phyloP scores from a whole-genome alignment of 202 grass and related monocot species.

The Setaria italica region DNA sequence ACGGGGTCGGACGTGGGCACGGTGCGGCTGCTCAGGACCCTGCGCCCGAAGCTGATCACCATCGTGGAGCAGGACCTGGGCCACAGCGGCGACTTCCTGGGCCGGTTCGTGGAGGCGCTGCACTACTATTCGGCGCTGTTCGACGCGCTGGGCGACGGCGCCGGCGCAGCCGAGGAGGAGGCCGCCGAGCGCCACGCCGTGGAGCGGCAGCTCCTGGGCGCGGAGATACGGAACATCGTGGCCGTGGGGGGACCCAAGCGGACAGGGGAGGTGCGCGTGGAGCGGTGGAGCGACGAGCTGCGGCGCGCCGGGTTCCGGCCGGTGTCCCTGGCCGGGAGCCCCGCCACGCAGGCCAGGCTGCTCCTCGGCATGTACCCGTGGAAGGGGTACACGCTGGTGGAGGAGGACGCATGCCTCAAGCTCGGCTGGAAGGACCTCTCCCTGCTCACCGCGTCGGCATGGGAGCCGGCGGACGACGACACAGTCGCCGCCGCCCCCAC shows the following conservation, averaged over 20 bases:
- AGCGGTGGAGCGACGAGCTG: constrained; percentile 84
- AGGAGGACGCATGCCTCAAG: constrained; percentile 75
- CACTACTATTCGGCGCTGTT: constrained; percentile 97
- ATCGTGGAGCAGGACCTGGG: constrained; percentile 92
- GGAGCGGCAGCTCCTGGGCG: constrained; percentile 80
- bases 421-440: constrained; percentile 96
- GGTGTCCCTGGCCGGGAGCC: constrained; percentile 73
- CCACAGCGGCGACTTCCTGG: constrained; percentile 75
- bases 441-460: constrained; percentile 87
- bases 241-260: constrained; percentile 80
- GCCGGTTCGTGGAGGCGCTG: constrained; percentile 86
- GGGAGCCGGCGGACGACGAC: constrained; percentile 46
- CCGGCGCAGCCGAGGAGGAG: constrained; percentile 40
- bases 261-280: constrained; percentile 78
- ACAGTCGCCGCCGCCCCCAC: not conserved
- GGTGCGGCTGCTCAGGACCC: constrained; percentile 57
- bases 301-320: constrained; percentile 63
- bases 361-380: constrained; percentile 87
- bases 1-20: constrained; percentile 79
- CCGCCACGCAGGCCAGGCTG: constrained; percentile 77
- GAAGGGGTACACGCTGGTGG: constrained; percentile 91
- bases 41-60: constrained; percentile 80
- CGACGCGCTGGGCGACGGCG: constrained; percentile 81
- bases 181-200: constrained; percentile 62
- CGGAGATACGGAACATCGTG: constrained; percentile 94